Percentiles rank a stretch among this genome's conserved stretches.
phyloP scores from a whole-genome alignment of 371 early-diverging fungal species.

The Entomophthora muscae region DNA sequence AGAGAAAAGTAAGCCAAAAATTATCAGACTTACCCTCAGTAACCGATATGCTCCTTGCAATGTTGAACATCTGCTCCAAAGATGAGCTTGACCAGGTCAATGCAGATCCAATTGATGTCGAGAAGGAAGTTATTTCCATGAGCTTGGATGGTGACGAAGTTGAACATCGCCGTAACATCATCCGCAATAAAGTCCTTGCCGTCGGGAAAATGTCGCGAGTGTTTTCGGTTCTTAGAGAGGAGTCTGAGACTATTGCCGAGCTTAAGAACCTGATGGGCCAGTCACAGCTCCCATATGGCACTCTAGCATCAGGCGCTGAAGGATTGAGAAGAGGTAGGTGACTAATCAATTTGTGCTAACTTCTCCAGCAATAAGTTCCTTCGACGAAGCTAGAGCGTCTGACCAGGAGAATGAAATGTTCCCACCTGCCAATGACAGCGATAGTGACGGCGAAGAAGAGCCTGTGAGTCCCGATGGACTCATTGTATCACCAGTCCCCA shows the following conservation, averaged over 20 bases:
- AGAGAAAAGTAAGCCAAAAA: slow-evolving; percentile 63
- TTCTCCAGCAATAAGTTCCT: slow-evolving; percentile 50
- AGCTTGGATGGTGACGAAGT: slow-evolving; percentile 16
- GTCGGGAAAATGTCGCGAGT: slow-evolving; percentile 77
- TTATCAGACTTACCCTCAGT: slow-evolving; percentile 23
- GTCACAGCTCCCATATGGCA: slow-evolving; percentile 59
- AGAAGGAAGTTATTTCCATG: background rate
- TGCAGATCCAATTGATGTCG: slow-evolving; percentile 10
- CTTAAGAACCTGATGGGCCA: slow-evolving; percentile 75
- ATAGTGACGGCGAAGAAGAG: no score
- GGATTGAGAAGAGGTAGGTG: slow-evolving; percentile 59
- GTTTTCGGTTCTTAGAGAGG: slow-evolving; percentile 55
- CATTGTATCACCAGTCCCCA: no score
- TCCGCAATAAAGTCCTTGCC: slow-evolving; percentile 81
- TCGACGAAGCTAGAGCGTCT: slow-evolving; percentile 75
- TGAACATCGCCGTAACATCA: slow-evolving; percentile 47
- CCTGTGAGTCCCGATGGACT: no score
- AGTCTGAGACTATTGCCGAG: slow-evolving; percentile 80
- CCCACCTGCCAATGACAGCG: slow-evolving; percentile 54
- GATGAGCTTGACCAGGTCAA: slow-evolving; percentile 40
- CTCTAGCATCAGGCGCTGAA: slow-evolving; percentile 72
- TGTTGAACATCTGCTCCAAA: slow-evolving; percentile 77
- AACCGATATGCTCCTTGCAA: slow-evolving; percentile 84
- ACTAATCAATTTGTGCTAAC: background rate
- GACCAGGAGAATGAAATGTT: slow-evolving; percentile 83